Evolutionary conservation across 2,329 filamentous ascomycete species (phyloP).

Genomic region (Rhinocladiella mackenziei): DNA sequence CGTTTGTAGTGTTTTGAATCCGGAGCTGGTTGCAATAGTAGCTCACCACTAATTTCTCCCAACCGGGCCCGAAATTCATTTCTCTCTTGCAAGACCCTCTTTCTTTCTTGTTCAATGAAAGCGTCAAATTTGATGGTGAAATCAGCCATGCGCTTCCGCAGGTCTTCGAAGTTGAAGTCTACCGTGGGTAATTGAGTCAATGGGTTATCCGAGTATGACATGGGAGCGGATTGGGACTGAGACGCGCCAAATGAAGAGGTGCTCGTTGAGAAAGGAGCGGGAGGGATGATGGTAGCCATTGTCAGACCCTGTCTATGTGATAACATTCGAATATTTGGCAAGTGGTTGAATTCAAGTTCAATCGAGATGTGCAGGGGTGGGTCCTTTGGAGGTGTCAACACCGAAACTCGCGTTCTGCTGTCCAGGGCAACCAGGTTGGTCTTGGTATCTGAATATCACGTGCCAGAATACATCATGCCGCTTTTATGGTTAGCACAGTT

Average conservation of each 20-base stretch:
- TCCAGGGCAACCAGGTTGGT: too few species aligned
- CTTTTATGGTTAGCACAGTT: too few species aligned
- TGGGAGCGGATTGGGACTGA: conserved; percentile 22
- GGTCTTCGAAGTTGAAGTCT: conserved; percentile 92
- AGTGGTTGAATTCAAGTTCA: too few species aligned
- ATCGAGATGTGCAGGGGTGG: too few species aligned
- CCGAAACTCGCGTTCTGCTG: too few species aligned
- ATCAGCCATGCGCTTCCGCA: conserved; percentile 90
- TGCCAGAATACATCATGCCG: too few species aligned
- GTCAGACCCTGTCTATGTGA: background rate
- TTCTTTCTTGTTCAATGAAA: conserved; percentile 88
- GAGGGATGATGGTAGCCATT: conserved; percentile 20
- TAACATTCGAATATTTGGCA: background rate
- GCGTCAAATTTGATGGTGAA: conserved; percentile 88
- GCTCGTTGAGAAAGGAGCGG: conserved; percentile 22
- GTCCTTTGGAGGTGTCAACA: too few species aligned
- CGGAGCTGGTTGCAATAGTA: too few species aligned
- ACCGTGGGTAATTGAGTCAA: conserved; percentile 65
- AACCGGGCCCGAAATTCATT: conserved; percentile 91
- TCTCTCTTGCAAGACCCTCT: conserved; percentile 84
- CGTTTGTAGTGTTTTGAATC: background rate
- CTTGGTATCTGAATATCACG: too few species aligned
- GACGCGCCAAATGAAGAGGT: conserved; percentile 28
- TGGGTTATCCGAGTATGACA: conserved; percentile 26
- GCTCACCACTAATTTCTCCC: conserved; percentile 80